A percentile compares a stretch with the other conserved stretches of the same genome.
Conservation (phyloP, 2,329 filamentous ascomycete species). For the Microdochium trichocladiopsis region DNA sequence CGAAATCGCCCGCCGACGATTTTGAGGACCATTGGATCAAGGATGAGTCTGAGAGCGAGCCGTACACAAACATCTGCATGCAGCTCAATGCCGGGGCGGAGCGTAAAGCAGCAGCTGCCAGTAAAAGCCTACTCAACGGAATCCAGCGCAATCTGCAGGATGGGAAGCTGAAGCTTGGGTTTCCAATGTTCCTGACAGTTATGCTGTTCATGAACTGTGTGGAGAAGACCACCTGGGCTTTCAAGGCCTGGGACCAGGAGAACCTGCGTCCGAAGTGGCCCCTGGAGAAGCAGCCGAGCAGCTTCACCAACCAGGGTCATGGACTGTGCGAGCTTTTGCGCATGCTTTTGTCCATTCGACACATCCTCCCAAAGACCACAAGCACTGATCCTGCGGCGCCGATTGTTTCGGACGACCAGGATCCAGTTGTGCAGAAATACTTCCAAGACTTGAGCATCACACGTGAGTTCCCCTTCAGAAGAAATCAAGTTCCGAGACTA, state of each 20-base stretch:
- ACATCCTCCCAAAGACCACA: constrained; percentile 47
- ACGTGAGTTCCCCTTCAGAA: constrained; percentile 37
- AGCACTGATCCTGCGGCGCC: constrained; percentile 37
- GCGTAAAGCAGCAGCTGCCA: constrained; percentile 53
- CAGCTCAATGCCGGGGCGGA: constrained; percentile 60
- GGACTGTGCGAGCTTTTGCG: constrained; percentile 50
- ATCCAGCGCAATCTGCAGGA: constrained; percentile 57
- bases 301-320: constrained; percentile 52
- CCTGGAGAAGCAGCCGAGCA: constrained; percentile 47
- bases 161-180: constrained; percentile 51
- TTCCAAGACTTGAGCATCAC: constrained; percentile 50
- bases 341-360: constrained; percentile 55
- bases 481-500: not conserved
- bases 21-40: constrained; percentile 38
- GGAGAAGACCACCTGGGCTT: constrained; percentile 63
- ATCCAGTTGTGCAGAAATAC: constrained; percentile 38
- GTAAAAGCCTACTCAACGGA: constrained; percentile 48
- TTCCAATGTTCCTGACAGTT: constrained; percentile 54
- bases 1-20: constrained; percentile 34
- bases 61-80: constrained; percentile 55
- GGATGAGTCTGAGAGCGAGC: constrained; percentile 46
- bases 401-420: constrained; percentile 37
- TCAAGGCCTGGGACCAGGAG: constrained; percentile 61
- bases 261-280: constrained; percentile 55
- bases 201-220: constrained; percentile 58